These are phyloP conservation scores for Haematococcus lacustris DNA, from an alignment of 139 green algal species.

Conservation along the genomic window DNA sequence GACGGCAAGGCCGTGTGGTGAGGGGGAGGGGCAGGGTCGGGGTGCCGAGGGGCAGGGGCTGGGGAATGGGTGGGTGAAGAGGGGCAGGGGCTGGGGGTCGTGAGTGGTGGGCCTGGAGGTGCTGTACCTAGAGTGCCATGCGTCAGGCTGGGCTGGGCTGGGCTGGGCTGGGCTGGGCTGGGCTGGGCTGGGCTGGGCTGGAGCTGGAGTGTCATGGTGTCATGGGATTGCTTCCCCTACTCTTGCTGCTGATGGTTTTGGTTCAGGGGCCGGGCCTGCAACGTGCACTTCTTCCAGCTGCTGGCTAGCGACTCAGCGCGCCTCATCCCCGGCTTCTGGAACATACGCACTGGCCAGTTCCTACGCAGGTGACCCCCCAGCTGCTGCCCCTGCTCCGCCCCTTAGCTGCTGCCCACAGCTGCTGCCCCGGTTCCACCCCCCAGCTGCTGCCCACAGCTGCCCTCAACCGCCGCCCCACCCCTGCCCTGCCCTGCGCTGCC, in stretches of 20 bases:
- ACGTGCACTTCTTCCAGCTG: constrained; percentile 55
- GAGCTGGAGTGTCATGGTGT: no score
- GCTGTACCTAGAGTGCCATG: no score
- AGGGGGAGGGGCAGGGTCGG: not conserved
- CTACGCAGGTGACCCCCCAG: constrained; percentile 36
- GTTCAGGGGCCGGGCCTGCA: constrained; percentile 65
- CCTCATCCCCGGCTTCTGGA: constrained; percentile 62
- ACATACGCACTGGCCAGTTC: constrained; percentile 70
- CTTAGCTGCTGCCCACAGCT: not conserved
- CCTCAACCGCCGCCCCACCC: not conserved
- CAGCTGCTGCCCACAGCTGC: not conserved
- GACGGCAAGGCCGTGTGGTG: constrained; percentile 20
- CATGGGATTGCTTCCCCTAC: no score
- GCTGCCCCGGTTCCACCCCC: not conserved
- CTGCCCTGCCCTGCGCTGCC: not conserved
- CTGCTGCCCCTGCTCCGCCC: not conserved
- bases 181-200: no score
- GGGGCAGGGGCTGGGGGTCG: no score
- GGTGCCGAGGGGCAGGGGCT: not conserved
- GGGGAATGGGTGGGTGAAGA: not conserved
- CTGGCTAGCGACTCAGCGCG: constrained; percentile 47
- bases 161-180: no score
- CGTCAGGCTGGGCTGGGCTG: no score
- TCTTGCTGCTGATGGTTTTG: no score
- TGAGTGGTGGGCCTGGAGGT: no score